These are phyloP conservation scores for Penicillium sp. DNA, from an alignment of 2,329 filamentous ascomycete species.

Conservation along the genomic window DNA sequence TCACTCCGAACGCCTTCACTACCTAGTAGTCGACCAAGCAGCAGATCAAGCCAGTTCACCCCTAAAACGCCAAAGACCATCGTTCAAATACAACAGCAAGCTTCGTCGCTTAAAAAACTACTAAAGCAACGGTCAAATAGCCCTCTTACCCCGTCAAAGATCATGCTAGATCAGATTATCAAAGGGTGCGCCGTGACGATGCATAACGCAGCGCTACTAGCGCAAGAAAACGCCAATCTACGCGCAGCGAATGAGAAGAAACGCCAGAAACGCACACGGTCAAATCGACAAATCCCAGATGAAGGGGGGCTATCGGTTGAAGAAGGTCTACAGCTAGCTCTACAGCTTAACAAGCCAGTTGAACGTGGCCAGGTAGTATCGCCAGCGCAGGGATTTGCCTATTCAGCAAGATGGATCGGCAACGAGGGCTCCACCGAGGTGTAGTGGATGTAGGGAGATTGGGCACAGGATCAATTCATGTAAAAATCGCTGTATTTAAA, in stretches of 20 bases:
- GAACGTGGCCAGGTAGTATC: not conserved
- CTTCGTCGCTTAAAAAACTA: too few species aligned
- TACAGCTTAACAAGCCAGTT: conserved; percentile 1
- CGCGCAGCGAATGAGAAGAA: conserved; percentile 3
- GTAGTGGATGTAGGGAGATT: not conserved
- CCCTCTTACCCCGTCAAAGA: too few species aligned
- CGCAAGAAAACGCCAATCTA: conserved; percentile 1
- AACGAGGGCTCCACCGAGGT: not conserved
- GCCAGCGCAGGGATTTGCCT: not conserved
- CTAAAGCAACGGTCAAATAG: too few species aligned
- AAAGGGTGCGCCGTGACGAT: not conserved
- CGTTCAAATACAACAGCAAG: too few species aligned
- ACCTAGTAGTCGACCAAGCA: too few species aligned
- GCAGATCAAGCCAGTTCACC: too few species aligned
- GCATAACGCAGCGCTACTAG: not conserved
- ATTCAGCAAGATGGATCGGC: not conserved
- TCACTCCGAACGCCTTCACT: too few species aligned
- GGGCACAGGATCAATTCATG: not conserved
- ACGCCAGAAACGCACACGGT: conserved; percentile 5
- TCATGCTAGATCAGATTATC: too few species aligned
- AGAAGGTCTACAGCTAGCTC: conserved; percentile 5
- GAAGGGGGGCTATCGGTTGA: conserved; percentile 3
- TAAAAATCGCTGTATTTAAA: not conserved
- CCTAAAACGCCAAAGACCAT: too few species aligned
- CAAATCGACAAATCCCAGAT: conserved; percentile 2